Conservation (phyloP, 441 rosid species). For the Manihot esculenta region DNA sequence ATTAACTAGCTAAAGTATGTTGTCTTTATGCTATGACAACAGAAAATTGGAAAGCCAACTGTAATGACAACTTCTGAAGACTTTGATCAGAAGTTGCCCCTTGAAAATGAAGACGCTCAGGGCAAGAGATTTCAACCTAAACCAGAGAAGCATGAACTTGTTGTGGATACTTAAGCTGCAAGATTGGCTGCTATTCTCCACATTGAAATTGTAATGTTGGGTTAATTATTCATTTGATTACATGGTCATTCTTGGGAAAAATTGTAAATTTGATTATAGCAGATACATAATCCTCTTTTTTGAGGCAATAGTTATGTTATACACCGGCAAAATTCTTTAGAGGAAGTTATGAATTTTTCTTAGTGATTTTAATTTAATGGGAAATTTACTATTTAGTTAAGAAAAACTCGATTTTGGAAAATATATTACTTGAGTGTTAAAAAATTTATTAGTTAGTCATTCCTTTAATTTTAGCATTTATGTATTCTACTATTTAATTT, state of each 20-base stretch:
- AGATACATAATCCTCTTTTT: background rate
- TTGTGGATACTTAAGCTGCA: background rate
- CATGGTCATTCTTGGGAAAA: background rate
- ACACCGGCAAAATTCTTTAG: background rate
- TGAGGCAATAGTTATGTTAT: background rate
- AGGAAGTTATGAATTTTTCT: background rate
- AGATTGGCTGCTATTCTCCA: background rate
- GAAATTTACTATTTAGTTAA: too few relatives aligned
- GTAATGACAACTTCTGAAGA: slow-evolving; percentile 18
- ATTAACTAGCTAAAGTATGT: background rate
- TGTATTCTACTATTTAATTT: too few relatives aligned
- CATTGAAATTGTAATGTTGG: background rate
- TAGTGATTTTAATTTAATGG: background rate
- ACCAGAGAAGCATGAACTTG: background rate
- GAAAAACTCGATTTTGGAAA: too few relatives aligned
- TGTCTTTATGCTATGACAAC: too few relatives aligned
- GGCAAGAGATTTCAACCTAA: slow-evolving; percentile 19
- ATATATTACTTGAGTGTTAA: too few relatives aligned
- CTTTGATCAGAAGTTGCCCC: slow-evolving; percentile 20
- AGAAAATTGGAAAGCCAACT: background rate
- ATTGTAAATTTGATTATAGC: background rate
- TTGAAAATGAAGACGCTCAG: slow-evolving; percentile 27
- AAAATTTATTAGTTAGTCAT: too few relatives aligned
- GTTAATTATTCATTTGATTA: background rate
- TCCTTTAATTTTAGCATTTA: too few relatives aligned